These are phyloP conservation scores for Yamadazyma diddensiae DNA, from an alignment of 1,139 yeast species.

Conservation along the genomic window DNA sequence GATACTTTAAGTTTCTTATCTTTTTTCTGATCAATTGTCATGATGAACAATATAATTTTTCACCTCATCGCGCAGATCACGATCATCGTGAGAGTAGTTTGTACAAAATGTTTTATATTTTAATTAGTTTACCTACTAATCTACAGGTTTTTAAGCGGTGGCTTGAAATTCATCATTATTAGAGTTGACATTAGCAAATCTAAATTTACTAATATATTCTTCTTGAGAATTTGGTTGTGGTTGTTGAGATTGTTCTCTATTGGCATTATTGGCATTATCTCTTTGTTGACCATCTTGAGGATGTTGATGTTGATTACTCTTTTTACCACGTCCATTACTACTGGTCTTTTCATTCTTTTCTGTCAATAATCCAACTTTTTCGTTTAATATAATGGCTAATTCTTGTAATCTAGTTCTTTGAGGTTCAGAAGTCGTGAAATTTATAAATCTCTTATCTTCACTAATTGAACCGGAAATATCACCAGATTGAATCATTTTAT, in stretches of 20 bases:
- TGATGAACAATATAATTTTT: constrained; percentile 2
- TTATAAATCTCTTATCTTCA: constrained; percentile 56
- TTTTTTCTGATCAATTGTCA: constrained; percentile 10
- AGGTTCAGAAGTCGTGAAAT: constrained; percentile 67
- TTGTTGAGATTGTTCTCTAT: constrained; percentile 31
- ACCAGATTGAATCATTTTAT: constrained; percentile 71
- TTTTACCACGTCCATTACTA: constrained; percentile 64
- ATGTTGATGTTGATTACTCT: constrained; percentile 29
- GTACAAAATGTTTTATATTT: not conserved
- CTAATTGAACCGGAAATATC: constrained; percentile 65
- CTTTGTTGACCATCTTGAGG: constrained; percentile 33
- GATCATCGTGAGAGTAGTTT: not conserved
- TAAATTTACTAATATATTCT: constrained; percentile 42
- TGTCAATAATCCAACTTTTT: constrained; percentile 74
- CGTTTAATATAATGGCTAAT: constrained; percentile 82
- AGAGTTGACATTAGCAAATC: constrained; percentile 46
- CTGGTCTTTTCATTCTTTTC: constrained; percentile 87
- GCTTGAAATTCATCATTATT: constrained; percentile 49
- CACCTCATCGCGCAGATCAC: constrained; percentile 3
- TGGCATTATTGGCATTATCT: constrained; percentile 15
- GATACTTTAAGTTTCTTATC: constrained; percentile 37
- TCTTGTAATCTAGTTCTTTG: constrained; percentile 86
- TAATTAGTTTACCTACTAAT: constrained; percentile 1
- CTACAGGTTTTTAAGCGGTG: constrained; percentile 9
- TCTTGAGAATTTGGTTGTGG: constrained; percentile 21